phyloP scores from a whole-genome alignment of 179 eudicot genomes.

The Patellifolia procumbens region DNA sequence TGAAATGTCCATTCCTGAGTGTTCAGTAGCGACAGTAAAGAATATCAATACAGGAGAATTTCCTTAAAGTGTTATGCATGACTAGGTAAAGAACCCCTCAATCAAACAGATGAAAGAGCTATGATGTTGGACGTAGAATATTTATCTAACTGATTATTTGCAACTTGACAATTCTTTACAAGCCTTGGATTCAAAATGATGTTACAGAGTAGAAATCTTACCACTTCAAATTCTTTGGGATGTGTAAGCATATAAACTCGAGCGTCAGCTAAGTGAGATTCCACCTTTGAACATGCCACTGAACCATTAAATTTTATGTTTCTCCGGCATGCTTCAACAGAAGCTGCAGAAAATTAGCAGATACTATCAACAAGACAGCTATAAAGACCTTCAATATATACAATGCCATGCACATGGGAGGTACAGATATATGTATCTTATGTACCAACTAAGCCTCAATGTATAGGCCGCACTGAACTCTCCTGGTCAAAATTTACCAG shows the following conservation, averaged over 20 bases:
- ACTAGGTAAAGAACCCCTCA: not conserved
- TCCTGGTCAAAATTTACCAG: not conserved
- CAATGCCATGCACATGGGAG: slow-evolving; percentile 2
- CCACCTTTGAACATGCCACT: slow-evolving; percentile 86
- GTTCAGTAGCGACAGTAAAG: not conserved
- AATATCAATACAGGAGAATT: not conserved
- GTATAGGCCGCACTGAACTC: not conserved
- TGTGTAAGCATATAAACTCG: slow-evolving; percentile 95
- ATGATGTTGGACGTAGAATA: too few species aligned
- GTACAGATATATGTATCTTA: not conserved
- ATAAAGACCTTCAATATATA: not conserved
- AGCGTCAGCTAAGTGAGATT: slow-evolving; percentile 87
- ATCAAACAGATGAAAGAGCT: too few species aligned
- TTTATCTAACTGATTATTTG: too few species aligned
- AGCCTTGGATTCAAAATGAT: too few species aligned
- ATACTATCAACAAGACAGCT: not conserved
- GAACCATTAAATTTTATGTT: slow-evolving; percentile 95
- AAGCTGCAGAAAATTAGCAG: slow-evolving; percentile 45
- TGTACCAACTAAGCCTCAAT: not conserved
- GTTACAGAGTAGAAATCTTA: slow-evolving; percentile 36
- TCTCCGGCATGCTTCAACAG: slow-evolving; percentile 95
- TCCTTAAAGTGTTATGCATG: not conserved
- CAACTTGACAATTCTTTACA: too few species aligned
- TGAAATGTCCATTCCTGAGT: not conserved
- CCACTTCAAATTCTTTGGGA: slow-evolving; percentile 96